Base-by-base conservation (phyloP, 805 yeast genomes). In the Starmerella bombicola region DNA sequence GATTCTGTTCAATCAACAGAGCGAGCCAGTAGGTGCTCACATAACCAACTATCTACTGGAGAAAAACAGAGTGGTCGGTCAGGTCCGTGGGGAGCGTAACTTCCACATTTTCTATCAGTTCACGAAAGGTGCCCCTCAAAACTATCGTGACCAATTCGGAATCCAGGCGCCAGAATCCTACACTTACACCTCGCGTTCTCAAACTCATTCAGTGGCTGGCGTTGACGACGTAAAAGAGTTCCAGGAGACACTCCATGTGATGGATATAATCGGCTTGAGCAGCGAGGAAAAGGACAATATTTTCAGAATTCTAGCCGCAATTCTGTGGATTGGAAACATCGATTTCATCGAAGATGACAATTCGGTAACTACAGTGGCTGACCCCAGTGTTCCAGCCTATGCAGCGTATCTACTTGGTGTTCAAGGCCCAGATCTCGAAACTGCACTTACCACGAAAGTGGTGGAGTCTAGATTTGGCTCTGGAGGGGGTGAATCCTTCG, bases 61-160 rank as follows among this genome's bases (percentile, higher is more conserved):
- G 57, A 91, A 91, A 58, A 94, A 84, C 62, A 73, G 99, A 61
- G 96, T 91, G 24, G 98, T 91, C n/a, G 78, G 88, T 25, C 99
- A 91, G 61, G 82, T 85, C 50, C 69, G 74, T 48, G 77, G 80
- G 52, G 99, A 91, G 66, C 74, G 99, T 60, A 91, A 91, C 58
- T 91, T 91, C 67, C 99, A 91, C 60, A 91, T 91, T 42, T 91
- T 91, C 59, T 91, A 91, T 59, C 99, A 91, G 64, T 80, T 82
- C 59, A 80, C 96, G 10, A 91, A 88, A 59, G 82, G 83, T 47
- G 93, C 95, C 2, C 74, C 84, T 12, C 86, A 84, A 29, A 69
- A 69, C 42, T 85, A 88, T 57, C 78, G 94, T 57, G 84, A 81
- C 51, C 66, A 64, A 26, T 86, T 68, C 58, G 99, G 99, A 39